These are phyloP conservation scores for Noccaea caerulescens DNA, from an alignment of 345 rosid genomes.

Conservation along the genomic window DNA sequence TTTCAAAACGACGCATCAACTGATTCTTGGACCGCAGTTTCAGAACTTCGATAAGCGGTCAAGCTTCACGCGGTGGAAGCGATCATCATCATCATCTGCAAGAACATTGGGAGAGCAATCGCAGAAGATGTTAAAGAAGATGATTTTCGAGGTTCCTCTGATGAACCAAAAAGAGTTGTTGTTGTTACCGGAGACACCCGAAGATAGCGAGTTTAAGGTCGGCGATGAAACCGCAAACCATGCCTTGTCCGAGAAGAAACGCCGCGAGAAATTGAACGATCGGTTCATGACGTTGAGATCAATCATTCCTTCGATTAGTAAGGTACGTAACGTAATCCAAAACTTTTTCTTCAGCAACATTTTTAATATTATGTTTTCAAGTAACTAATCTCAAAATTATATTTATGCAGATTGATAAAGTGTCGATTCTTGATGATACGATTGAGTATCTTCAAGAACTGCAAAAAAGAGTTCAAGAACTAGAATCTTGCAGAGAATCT, in stretches of 20 bases:
- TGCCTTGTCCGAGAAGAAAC: constrained; percentile 53
- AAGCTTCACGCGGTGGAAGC: constrained; percentile 70
- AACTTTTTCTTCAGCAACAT: neutral
- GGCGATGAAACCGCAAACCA: constrained; percentile 55
- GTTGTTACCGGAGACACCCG: constrained; percentile 45
- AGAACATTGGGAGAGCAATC: constrained; percentile 39
- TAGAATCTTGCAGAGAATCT: constrained; percentile 55
- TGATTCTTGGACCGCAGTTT: constrained; percentile 56
- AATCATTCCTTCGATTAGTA: constrained; percentile 67
- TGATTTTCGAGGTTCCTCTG: constrained; percentile 71
- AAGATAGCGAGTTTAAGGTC: constrained; percentile 45
- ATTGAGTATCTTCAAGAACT: constrained; percentile 75
- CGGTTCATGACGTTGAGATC: constrained; percentile 64
- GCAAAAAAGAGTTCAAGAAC: constrained; percentile 64
- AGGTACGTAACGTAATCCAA: constrained; percentile 53
- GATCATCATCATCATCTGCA: constrained; percentile 41
- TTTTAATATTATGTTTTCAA: neutral
- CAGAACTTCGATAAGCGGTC: constrained; percentile 54
- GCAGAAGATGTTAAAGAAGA: constrained; percentile 74
- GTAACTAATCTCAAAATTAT: neutral
- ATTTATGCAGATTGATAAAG: constrained; percentile 66
- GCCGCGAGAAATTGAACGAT: constrained; percentile 58
- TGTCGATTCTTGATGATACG: constrained; percentile 78
- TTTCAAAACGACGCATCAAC: constrained; percentile 64
- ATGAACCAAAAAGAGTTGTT: constrained; percentile 51